phyloP scores from a whole-genome alignment of 139 green algal genomes.

The Zygnema circumcarinatum region DNA sequence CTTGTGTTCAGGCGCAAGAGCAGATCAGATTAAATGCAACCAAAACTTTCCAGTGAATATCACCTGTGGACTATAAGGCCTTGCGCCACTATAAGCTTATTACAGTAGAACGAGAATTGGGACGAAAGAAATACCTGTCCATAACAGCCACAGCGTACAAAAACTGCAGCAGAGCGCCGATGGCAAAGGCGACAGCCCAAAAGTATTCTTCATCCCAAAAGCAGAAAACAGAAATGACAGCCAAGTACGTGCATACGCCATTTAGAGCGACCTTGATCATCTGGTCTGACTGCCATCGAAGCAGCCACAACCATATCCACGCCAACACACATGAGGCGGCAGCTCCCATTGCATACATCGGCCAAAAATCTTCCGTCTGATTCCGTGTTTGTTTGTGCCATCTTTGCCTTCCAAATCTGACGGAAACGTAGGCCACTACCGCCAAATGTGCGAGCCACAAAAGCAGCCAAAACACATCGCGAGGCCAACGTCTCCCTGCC shows the following conservation, averaged over 20 bases:
- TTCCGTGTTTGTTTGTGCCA: background rate
- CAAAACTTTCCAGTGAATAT: too few relatives aligned
- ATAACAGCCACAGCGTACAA: slow-evolving; percentile 42
- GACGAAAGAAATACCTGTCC: slow-evolving; percentile 15
- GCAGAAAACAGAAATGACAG: slow-evolving; percentile 45
- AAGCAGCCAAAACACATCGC: background rate
- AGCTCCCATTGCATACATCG: background rate
- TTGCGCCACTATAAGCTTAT: too few relatives aligned
- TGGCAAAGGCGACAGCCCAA: slow-evolving; percentile 32
- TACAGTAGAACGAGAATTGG: too few relatives aligned
- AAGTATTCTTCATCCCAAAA: slow-evolving; percentile 46
- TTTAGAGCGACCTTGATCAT: slow-evolving; percentile 36
- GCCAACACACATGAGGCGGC: background rate
- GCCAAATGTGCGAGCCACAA: background rate
- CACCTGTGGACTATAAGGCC: too few relatives aligned
- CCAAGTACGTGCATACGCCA: slow-evolving; percentile 33
- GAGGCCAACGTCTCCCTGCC: too few relatives aligned
- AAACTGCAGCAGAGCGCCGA: slow-evolving; percentile 45
- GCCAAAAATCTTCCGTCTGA: background rate
- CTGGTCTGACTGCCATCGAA: background rate
- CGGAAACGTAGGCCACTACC: slow-evolving; percentile 7
- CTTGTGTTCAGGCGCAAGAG: too few relatives aligned
- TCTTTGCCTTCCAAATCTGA: background rate
- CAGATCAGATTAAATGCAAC: too few relatives aligned
- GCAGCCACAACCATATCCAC: background rate